Base-by-base conservation (phyloP, 2,329 filamentous ascomycete species). In the Diplodia scrobiculata region DNA sequence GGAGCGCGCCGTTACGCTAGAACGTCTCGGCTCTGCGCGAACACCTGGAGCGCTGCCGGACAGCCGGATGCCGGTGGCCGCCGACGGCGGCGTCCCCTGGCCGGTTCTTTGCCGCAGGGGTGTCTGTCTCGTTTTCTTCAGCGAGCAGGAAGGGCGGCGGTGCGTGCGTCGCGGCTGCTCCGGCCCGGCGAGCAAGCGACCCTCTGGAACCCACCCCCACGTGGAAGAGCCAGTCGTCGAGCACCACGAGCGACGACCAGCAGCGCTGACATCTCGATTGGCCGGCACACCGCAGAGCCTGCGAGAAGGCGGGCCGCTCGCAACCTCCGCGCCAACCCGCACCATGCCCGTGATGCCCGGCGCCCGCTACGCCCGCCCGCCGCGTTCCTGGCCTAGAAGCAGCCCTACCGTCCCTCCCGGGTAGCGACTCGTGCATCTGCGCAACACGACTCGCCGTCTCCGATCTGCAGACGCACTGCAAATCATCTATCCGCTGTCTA, bases 381-480 rank as follows among this genome's bases (percentile, higher is more conserved):
- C 11, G 32, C 32, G 32, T 55, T 2, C 25, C 50, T 27, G 27
- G 25, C 25, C 32, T 27, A 27, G 13, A 51, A 25, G 19, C 19
- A 51, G 48, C 48, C 48, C 48, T 51, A 6, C 14, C 10, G 25
- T 27, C 11, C 5, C 2, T n/a, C 48, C 19, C 48, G 19, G 19
- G 21, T 19, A 27, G n/a, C 54, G 54, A 58, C 21, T 58, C 54
- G 17, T 58, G 36, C 32, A 54, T 32, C 52, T 54, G 32, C 52
- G 52, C 19, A 54, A 54, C 25, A 36, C 52, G 52, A 54, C 7
- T 19, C 32, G 19, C 14, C 36, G 41, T 27, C 14, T 19, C 32
- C 7, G 55, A 60, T 60, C 55, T 60, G 27, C 55, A 21, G 14
- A 19, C n/a, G 55, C 55, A 47, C 29, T 60, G 55, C 38, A 60